Percentiles rank a stretch among this genome's conserved stretches.
Evolutionary conservation across 768 basidiomycete species (phyloP).

Genomic region (Kwoniella dejecticola): DNA sequence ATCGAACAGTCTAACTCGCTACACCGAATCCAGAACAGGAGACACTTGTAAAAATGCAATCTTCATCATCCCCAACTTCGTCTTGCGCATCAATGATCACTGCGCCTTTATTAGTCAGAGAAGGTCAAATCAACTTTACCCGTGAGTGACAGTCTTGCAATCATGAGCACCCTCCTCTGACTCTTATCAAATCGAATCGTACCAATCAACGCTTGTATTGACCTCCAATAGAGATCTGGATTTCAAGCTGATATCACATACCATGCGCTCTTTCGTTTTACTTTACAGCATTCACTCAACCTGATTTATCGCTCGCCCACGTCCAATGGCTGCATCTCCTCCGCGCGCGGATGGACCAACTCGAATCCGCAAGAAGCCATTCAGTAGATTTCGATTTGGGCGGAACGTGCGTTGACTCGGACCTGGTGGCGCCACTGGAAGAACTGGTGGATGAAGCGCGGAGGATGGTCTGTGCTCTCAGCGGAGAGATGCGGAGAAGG

Average conservation of each 20-base stretch:
- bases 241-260: no score
- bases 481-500: slow-evolving; percentile 37
- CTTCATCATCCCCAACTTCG: no score
- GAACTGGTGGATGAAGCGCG: slow-evolving; percentile 40
- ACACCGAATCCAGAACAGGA: no score
- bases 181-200: no score
- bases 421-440: slow-evolving; percentile 29
- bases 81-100: no score
- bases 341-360: slow-evolving; percentile 15
- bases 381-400: slow-evolving; percentile 31
- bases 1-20: no score
- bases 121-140: slow-evolving; percentile 32
- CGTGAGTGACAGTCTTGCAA: no score
- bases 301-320: slow-evolving; percentile 32
- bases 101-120: slow-evolving; percentile 36
- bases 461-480: slow-evolving; percentile 37
- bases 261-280: no score
- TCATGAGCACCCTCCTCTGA: no score
- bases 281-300: slow-evolving; percentile 29
- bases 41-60: no score
- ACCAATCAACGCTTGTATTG: no score
- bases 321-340: slow-evolving; percentile 36
- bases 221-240: no score
- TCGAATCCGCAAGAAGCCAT: slow-evolving; percentile 11
- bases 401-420: slow-evolving; percentile 22